Evolutionary conservation across 2,329 filamentous ascomycete species (phyloP).

Genomic region (Ceratocystis diversiconidia): DNA sequence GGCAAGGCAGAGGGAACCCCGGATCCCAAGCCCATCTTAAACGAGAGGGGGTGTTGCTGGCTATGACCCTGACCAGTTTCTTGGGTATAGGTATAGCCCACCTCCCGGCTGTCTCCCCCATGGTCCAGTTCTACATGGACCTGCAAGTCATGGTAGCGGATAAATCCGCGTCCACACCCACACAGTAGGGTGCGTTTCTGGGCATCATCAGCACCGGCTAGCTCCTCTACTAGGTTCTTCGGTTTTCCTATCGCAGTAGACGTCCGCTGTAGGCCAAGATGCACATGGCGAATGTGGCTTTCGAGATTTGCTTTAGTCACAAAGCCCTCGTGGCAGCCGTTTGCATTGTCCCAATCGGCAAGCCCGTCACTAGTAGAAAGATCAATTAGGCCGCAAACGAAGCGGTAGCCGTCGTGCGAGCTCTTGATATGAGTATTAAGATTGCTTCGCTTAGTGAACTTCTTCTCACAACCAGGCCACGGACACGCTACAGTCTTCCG

Average conservation of each 20-base stretch:
- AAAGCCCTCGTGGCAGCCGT: slow-evolving; percentile 63
- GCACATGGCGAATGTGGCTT: slow-evolving; percentile 71
- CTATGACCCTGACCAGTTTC: no score
- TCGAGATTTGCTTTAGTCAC: slow-evolving; percentile 65
- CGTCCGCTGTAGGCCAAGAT: slow-evolving; percentile 48
- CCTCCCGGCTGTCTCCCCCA: not conserved
- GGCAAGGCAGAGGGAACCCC: not conserved
- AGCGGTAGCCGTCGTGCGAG: slow-evolving; percentile 62
- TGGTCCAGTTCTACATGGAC: slow-evolving; percentile 30
- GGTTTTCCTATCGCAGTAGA: slow-evolving; percentile 17
- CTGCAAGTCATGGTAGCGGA: slow-evolving; percentile 37
- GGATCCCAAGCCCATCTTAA: not conserved
- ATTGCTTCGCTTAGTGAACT: slow-evolving; percentile 74
- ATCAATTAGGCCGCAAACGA: slow-evolving; percentile 61
- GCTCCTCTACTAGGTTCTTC: slow-evolving; percentile 29
- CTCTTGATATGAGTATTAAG: slow-evolving; percentile 64
- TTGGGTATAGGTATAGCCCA: not conserved
- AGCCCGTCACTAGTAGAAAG: slow-evolving; percentile 37
- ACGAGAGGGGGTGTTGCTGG: not conserved
- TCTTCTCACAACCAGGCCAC: slow-evolving; percentile 53
- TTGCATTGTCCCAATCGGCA: slow-evolving; percentile 46
- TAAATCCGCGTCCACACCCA: slow-evolving; percentile 34
- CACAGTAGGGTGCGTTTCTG: slow-evolving; percentile 33
- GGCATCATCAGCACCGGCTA: slow-evolving; percentile 30
- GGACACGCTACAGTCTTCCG: slow-evolving; percentile 54